Evolutionary conservation across 2,329 filamentous ascomycete genomes (phyloP).

Genomic region (Parasarocladium wereldwijsianum): DNA sequence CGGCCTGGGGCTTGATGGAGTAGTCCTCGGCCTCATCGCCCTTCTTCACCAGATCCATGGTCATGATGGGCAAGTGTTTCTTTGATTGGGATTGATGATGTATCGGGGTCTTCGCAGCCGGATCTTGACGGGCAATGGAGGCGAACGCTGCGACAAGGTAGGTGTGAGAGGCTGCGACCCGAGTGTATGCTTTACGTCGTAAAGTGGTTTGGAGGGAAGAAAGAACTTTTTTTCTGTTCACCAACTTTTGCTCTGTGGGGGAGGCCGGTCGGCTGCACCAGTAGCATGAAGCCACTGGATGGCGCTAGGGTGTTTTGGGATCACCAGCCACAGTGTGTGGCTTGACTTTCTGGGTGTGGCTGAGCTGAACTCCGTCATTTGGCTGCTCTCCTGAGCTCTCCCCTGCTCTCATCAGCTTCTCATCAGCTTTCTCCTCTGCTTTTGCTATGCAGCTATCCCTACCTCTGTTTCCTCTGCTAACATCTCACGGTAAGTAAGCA

Average conservation of each 20-base stretch:
- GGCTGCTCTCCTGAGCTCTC: too few relatives aligned
- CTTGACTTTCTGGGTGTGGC: too few relatives aligned
- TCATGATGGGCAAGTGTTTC: slow-evolving; percentile 20
- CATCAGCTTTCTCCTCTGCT: too few relatives aligned
- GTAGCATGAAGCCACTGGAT: too few relatives aligned
- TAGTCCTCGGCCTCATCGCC: slow-evolving; percentile 46
- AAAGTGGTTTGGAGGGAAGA: not conserved
- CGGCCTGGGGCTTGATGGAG: slow-evolving; percentile 82
- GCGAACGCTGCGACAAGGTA: slow-evolving; percentile 2
- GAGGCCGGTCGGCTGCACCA: too few relatives aligned
- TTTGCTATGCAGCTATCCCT: too few relatives aligned
- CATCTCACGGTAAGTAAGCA: too few relatives aligned
- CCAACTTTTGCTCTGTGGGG: slow-evolving; percentile 5
- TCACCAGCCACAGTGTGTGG: too few relatives aligned
- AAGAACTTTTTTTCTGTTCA: slow-evolving; percentile 5
- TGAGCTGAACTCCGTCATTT: too few relatives aligned
- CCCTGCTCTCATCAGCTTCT: too few relatives aligned
- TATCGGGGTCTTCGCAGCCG: slow-evolving; percentile 3
- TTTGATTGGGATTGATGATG: not conserved
- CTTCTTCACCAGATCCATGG: slow-evolving; percentile 7
- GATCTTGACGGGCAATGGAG: slow-evolving; percentile 5
- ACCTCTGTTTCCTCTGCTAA: too few relatives aligned
- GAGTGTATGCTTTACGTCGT: slow-evolving; percentile 1
- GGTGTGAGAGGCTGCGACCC: slow-evolving; percentile 4
- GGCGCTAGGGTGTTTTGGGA: too few relatives aligned